phyloP scores from a whole-genome alignment of 1,139 yeast genomes.

The Hemisphaericaspora xylanilytica region DNA sequence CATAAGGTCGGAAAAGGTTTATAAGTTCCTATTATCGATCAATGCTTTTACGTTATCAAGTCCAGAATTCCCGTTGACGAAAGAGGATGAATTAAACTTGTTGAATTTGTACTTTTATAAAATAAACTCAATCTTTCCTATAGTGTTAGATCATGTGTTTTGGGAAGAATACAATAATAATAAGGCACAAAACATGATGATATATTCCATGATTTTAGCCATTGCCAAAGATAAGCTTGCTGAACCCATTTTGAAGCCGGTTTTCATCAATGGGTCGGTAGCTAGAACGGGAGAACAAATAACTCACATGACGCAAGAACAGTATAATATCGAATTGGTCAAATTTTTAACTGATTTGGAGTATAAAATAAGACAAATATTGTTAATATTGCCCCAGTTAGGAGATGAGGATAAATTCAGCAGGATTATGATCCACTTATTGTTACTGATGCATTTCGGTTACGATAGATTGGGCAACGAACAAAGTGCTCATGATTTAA shows the following conservation, averaged over 20 bases:
- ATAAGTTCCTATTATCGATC: constrained; percentile 23
- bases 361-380: constrained; percentile 31
- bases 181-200: constrained; percentile 23
- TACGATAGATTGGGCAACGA: constrained; percentile 35
- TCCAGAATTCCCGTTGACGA: constrained; percentile 21
- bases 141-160: constrained; percentile 27
- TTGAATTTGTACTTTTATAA: constrained; percentile 31
- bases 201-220: constrained; percentile 29
- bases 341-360: constrained; percentile 27
- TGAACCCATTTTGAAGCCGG: constrained; percentile 23
- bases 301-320: constrained; percentile 6
- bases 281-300: constrained; percentile 4
- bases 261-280: constrained; percentile 15
- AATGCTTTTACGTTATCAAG: constrained; percentile 35
- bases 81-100: constrained; percentile 21
- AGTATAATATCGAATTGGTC: constrained; percentile 14
- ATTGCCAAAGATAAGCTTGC: constrained; percentile 29
- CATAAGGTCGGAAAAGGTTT: constrained; percentile 17
- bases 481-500: constrained; percentile 35
- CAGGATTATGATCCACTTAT: constrained; percentile 26
- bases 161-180: constrained; percentile 27
- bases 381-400: constrained; percentile 27
- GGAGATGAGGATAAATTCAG: constrained; percentile 39
- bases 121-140: constrained; percentile 34
- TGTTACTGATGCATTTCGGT: constrained; percentile 31